phyloP scores from a whole-genome alignment of 208 protist genomes.

The Vickermania ingenoplastis region DNA sequence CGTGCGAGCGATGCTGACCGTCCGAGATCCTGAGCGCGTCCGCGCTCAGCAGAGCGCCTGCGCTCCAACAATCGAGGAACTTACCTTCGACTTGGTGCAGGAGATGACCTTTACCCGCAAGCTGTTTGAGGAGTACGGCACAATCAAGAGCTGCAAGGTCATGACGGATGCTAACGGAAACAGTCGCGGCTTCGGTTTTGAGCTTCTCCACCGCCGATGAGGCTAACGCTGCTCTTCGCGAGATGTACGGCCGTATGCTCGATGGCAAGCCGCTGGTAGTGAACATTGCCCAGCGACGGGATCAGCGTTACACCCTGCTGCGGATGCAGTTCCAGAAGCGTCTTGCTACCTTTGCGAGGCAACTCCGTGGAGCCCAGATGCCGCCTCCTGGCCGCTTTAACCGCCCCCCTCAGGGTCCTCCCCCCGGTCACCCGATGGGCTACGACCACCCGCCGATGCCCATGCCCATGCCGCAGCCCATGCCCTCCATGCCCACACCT shows the following conservation, averaged over 20 bases:
- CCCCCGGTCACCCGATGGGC: not conserved
- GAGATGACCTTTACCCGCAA: conserved; percentile 91
- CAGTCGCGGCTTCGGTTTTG: conserved; percentile 97
- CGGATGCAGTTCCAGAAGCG: conserved; percentile 92
- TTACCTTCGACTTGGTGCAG: conserved; percentile 76
- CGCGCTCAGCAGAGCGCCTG: conserved; percentile 79
- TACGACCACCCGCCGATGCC: too few species aligned
- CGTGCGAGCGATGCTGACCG: conserved; percentile 79
- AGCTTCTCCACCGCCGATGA: conserved; percentile 98
- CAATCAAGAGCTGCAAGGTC: conserved; percentile 98
- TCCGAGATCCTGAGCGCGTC: conserved; percentile 81
- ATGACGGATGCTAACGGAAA: conserved; percentile 87
- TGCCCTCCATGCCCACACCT: conserved; percentile 44
- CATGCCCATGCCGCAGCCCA: conserved; percentile 33
- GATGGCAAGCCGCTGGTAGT: conserved; percentile 97
- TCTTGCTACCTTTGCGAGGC: conserved; percentile 79
- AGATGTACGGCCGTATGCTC: conserved; percentile 97
- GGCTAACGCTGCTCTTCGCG: conserved; percentile 94
- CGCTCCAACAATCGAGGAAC: conserved; percentile 60
- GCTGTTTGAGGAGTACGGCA: conserved; percentile 97
- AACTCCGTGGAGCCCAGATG: conserved; percentile 34
- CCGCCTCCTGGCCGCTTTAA: conserved; percentile 21
- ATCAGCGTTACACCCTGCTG: conserved; percentile 93
- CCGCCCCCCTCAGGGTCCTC: conserved; percentile 10
- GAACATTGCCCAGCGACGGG: conserved; percentile 95